Evolutionary conservation across 192 early-diverging fungal species (phyloP), one percentile per base, ranked within the genome.

Genomic region (Coemansia asiatica): DNA sequence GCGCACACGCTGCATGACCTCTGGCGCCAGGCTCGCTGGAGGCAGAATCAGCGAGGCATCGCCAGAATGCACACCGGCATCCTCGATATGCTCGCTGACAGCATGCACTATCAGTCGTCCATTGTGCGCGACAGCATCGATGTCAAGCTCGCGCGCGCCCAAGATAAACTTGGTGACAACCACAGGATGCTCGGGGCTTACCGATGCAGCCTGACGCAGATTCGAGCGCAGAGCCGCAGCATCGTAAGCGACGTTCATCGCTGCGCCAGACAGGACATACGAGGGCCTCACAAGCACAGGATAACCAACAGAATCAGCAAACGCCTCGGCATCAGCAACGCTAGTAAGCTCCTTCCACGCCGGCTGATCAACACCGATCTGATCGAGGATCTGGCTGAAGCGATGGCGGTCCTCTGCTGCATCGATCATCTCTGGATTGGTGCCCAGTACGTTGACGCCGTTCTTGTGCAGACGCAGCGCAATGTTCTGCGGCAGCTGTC

Each of bases 401-500:
- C 96, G 96, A 90, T 95, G 95, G 40, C 97, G 85, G 83, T 98
- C 92, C 75, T 98, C 97, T 18, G 97, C 97, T 49, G 82, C 91
- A 75, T 98, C 97, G 75, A 98, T 96, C 87, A 90, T 94, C 75
- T 96, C 94, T 53, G 97, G 97, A 38, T 89, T 92, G 23, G 97
- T 98, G 29, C 97, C 97, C 18, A 98, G 83, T 54, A 98, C 90
- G 72, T 91, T 91, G 60, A 96, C 94, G 68, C 93, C 91, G 83
- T 93, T 90, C 65, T 95, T 86, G 61, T 94, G 86, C 64, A 98
- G 79, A 1, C 89, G 89, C 53, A 98, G 78, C 18, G 97, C 95
- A 79, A 98, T 97, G 84, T 98, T 98, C 84, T 98, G 95, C 36
- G 97, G 97, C 46, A 91, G 89, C 83, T 98, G 97, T 28, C 97